Conservation (phyloP, 129 eudicot species). For the Lactuca saligna region DNA sequence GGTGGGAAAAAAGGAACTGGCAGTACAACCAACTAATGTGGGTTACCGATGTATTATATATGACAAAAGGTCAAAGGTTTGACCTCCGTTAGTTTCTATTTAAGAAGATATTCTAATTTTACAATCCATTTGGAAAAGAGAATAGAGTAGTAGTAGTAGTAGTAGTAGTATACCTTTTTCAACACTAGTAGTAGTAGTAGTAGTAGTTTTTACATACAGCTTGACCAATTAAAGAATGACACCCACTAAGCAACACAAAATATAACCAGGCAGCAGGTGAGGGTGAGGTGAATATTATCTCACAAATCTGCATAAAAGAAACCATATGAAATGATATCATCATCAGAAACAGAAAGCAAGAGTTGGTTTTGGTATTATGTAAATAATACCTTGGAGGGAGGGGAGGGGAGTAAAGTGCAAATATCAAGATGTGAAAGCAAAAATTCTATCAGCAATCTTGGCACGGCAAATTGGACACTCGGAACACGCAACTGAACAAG, state of each 20-base stretch:
- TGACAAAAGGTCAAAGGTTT: background rate
- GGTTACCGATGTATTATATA: background rate
- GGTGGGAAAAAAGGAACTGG: background rate
- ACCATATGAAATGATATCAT: background rate
- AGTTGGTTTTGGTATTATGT: background rate
- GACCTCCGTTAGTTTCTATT: slow-evolving; percentile 14
- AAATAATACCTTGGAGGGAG: slow-evolving; percentile 35
- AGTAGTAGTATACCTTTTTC: slow-evolving; percentile 28
- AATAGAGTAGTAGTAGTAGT: slow-evolving; percentile 21
- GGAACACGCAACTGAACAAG: slow-evolving; percentile 93
- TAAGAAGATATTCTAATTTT: slow-evolving; percentile 3
- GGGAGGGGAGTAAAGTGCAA: slow-evolving; percentile 21
- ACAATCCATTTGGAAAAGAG: slow-evolving; percentile 19
- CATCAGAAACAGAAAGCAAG: background rate
- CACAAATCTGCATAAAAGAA: slow-evolving; percentile 30
- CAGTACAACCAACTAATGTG: background rate
- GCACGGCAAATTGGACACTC: slow-evolving; percentile 98
- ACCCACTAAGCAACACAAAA: slow-evolving; percentile 39
- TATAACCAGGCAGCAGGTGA: slow-evolving; percentile 25
- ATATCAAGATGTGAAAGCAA: slow-evolving; percentile 80
- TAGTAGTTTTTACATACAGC: slow-evolving; percentile 43
- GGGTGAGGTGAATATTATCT: slow-evolving; percentile 27
- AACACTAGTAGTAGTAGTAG: slow-evolving; percentile 4
- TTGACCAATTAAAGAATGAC: slow-evolving; percentile 62
- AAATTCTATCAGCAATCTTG: slow-evolving; percentile 79